phyloP scores from a whole-genome alignment of 2,329 filamentous ascomycete genomes.

The Aspergillus bombycis region DNA sequence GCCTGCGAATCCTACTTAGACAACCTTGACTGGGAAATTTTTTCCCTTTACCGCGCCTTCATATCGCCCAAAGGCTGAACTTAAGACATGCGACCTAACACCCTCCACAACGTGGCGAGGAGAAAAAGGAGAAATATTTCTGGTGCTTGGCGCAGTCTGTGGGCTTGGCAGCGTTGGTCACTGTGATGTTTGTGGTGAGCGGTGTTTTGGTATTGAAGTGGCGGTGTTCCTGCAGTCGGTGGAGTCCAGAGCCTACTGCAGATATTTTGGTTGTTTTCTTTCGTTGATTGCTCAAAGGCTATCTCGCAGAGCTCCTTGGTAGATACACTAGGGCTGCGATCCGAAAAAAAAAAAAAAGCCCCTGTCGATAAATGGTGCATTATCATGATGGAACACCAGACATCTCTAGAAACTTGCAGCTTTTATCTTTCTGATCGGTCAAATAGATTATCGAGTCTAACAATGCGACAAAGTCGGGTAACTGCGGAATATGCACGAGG shows the following conservation, averaged over 20 bases:
- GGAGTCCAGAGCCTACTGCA: conserved; percentile 11
- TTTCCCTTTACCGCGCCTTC: not conserved
- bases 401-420: not conserved
- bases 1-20: not conserved
- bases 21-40: conserved; percentile 8
- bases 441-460: not conserved
- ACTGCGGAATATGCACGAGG: conserved; percentile 16
- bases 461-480: conserved; percentile 16
- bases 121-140: conserved; percentile 18
- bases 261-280: not conserved
- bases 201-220: conserved; percentile 16
- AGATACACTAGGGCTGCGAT: not conserved
- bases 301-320: conserved; percentile 11
- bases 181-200: conserved; percentile 11
- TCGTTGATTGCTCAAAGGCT: conserved; percentile 9
- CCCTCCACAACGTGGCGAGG: conserved; percentile 27
- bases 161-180: conserved; percentile 23
- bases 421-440: not conserved
- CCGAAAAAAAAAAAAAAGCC: not conserved
- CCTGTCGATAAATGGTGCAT: not conserved
- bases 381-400: not conserved
- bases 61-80: conserved; percentile 19
- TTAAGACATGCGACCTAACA: conserved; percentile 15
- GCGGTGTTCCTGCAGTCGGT: conserved; percentile 28
- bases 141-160: conserved; percentile 24